Evolutionary conservation across 805 yeast genomes (phyloP).

Genomic region (Candida ortonii): DNA sequence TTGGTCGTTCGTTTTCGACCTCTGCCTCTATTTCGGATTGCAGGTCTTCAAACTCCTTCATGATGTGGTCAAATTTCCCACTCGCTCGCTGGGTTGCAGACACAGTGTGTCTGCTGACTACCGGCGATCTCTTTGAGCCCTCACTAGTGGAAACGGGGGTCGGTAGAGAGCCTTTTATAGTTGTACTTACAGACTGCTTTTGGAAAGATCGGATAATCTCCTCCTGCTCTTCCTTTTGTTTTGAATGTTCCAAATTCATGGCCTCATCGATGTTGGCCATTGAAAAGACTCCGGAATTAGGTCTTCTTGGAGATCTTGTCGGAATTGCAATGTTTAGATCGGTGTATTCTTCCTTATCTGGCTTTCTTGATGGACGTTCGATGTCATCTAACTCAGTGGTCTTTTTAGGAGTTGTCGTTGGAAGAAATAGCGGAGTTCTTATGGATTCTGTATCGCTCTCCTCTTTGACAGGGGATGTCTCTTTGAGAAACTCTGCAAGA

Average conservation of each 20-base stretch:
- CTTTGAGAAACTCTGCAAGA: slow-evolving; percentile 10
- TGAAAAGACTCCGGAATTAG: slow-evolving; percentile 13
- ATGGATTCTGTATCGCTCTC: slow-evolving; percentile 25
- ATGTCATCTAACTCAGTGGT: too few relatives aligned
- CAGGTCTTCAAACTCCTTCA: slow-evolving; percentile 32
- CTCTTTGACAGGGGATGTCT: slow-evolving; percentile 18
- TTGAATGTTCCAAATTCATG: too few relatives aligned
- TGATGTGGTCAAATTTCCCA: slow-evolving; percentile 30
- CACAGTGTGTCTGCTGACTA: neutral
- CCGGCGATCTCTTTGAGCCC: neutral
- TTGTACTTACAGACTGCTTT: too few relatives aligned
- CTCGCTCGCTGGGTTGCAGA: slow-evolving; percentile 20
- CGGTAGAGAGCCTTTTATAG: slow-evolving; percentile 1
- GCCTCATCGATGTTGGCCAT: slow-evolving; percentile 4
- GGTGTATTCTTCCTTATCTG: slow-evolving; percentile 27
- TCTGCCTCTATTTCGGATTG: slow-evolving; percentile 27
- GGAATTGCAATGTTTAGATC: slow-evolving; percentile 28
- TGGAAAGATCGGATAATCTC: too few relatives aligned
- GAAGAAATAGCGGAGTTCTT: slow-evolving; percentile 18
- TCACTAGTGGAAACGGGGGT: neutral
- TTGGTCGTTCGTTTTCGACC: slow-evolving; percentile 8
- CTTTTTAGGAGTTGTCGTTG: slow-evolving; percentile 18
- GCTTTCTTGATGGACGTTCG: slow-evolving; percentile 18
- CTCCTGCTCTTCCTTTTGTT: too few relatives aligned
- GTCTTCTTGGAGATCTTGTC: slow-evolving; percentile 33